Evolutionary conservation across 352 stramenopile species (phyloP).

Genomic region (Pythium aquatile): DNA sequence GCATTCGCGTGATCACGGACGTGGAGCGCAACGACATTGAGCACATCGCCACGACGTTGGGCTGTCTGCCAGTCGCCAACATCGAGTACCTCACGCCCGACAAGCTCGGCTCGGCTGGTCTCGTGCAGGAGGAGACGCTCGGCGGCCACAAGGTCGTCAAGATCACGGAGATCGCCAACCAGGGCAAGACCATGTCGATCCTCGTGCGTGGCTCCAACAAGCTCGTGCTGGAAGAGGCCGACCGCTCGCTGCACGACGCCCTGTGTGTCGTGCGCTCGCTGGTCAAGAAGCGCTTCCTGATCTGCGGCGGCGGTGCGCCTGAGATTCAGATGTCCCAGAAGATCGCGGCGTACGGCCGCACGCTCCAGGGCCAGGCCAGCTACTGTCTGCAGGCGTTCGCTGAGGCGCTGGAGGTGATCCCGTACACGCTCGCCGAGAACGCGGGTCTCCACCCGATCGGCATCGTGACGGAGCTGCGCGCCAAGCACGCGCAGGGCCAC

Average conservation of each 20-base stretch:
- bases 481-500: conserved; percentile 92
- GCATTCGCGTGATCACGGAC: conserved; percentile 99
- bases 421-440: conserved; percentile 99
- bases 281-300: conserved; percentile 99
- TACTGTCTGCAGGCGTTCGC: conserved; percentile 98
- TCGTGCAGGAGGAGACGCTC: conserved; percentile 96
- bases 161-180: conserved; percentile 96
- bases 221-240: conserved; percentile 97
- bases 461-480: conserved; percentile 96
- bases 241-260: conserved; percentile 98
- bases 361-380: conserved; percentile 92
- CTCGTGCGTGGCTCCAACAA: conserved; percentile 98
- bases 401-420: conserved; percentile 97
- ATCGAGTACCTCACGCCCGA: conserved; percentile 97
- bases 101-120: conserved; percentile 94
- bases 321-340: conserved; percentile 96
- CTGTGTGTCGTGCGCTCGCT: conserved; percentile 97
- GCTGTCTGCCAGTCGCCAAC: conserved; percentile 96
- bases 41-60: conserved; percentile 97
- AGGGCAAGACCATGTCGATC: conserved; percentile 96
- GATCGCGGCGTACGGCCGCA: conserved; percentile 92
- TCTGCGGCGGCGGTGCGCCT: conserved; percentile 96
- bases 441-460: conserved; percentile 98
- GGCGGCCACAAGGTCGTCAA: conserved; percentile 98
- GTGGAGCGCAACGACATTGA: conserved; percentile 98